These are phyloP conservation scores for Hygrocybe punicea DNA, from an alignment of 768 basidiomycete genomes.

Conservation along the genomic window DNA sequence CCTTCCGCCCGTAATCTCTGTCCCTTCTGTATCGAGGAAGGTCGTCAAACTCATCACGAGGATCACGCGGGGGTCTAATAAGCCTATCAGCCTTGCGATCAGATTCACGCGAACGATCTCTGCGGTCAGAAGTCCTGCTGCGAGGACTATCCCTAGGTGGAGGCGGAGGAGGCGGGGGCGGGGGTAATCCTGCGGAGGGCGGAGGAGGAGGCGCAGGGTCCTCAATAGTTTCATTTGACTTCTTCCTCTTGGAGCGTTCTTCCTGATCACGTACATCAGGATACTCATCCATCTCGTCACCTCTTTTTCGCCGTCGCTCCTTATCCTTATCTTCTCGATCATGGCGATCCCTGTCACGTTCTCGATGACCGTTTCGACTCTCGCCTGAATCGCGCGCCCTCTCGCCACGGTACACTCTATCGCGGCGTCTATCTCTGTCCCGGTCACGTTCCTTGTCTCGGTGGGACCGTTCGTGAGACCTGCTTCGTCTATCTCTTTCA, in stretches of 20 bases:
- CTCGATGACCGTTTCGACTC: conserved; percentile 53
- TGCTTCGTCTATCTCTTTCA: conserved; percentile 40
- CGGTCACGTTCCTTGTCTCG: conserved; percentile 47
- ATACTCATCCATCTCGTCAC: conserved; percentile 55
- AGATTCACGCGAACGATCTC: conserved; percentile 54
- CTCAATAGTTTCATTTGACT: conserved; percentile 53
- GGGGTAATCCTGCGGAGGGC: conserved; percentile 9
- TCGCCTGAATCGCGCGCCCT: conserved; percentile 51
- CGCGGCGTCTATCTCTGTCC: conserved; percentile 49
- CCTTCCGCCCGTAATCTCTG: conserved; percentile 38
- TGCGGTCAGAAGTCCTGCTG: conserved; percentile 31
- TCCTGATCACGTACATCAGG: conserved; percentile 46
- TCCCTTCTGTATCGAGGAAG: conserved; percentile 43
- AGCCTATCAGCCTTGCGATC: conserved; percentile 53
- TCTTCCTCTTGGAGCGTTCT: conserved; percentile 64
- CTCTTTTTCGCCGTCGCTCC: conserved; percentile 63
- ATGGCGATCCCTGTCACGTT: conserved; percentile 42
- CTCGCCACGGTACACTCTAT: conserved; percentile 50
- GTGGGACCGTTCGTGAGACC: conserved; percentile 51
- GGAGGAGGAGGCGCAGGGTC: conserved; percentile 33
- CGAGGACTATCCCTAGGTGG: conserved; percentile 51
- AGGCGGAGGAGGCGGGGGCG: conserved; percentile 27
- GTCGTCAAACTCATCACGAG: conserved; percentile 64
- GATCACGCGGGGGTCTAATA: conserved; percentile 42
- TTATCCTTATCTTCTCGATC: conserved; percentile 43